phyloP scores from a whole-genome alignment of 768 basidiomycete genomes.

The Suillus plorans region DNA sequence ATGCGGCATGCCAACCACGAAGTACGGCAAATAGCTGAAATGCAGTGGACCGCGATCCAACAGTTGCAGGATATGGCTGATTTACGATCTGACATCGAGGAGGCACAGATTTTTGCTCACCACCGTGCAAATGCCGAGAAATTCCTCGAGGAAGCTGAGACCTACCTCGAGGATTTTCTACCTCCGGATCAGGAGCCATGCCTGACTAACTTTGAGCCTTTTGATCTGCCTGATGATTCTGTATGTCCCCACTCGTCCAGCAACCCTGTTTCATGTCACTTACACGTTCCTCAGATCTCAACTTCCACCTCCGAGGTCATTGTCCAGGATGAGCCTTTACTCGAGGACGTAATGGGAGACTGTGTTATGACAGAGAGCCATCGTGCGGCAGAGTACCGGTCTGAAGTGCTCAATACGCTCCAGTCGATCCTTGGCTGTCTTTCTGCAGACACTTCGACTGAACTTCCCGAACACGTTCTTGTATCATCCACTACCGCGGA shows the following conservation, averaged over 20 bases:
- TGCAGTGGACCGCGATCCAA: too few relatives aligned
- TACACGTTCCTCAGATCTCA: neutral
- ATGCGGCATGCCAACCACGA: neutral
- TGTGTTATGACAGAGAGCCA: neutral
- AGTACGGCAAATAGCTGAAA: too few relatives aligned
- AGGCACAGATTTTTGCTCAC: neutral
- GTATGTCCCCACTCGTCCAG: neutral
- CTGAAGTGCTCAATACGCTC: constrained; percentile 5
- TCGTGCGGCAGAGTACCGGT: constrained; percentile 7
- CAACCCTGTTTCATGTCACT: neutral
- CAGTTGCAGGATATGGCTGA: neutral
- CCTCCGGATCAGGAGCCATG: neutral
- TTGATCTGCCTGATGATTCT: neutral
- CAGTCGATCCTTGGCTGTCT: constrained; percentile 2
- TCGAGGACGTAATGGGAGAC: neutral
- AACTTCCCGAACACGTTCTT: neutral
- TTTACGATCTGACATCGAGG: neutral
- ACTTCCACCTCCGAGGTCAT: neutral
- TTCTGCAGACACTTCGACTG: neutral
- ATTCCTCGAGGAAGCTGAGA: neutral
- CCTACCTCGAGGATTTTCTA: neutral
- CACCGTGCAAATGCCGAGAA: neutral
- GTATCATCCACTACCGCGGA: constrained; percentile 2
- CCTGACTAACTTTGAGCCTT: neutral
- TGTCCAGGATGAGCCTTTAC: neutral